Evolutionary conservation across 208 protist species (phyloP), one percentile per base, ranked within the genome.

Genomic region (Trypanosoma melophagium): DNA sequence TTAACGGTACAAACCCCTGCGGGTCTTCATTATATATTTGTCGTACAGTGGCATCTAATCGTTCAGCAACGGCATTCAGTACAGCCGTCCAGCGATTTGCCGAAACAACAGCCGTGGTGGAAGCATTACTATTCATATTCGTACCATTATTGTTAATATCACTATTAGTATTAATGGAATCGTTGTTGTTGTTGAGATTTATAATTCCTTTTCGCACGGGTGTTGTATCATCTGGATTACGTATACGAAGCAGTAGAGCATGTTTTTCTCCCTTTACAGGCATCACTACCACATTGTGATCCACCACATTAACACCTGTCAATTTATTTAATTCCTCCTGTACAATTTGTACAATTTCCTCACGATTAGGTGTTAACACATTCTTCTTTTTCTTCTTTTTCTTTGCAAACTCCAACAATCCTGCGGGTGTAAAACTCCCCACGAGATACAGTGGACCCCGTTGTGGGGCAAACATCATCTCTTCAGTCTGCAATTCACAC

Each of bases 231-330:
- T 86, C 81, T 5, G 57, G 62, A 56, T 67, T 64, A 25, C 88
- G 84, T 28, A 91, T 40, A 17, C 88, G 84, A 58, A 94, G 25
- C 12, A 85, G 38, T 8, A 92, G 10, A 7, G 56, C 22, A 28
- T 63, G 28, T 7, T 50, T 52, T 19, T 77, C 63, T 2, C 61
- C 66, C 22, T 60, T 53, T 8, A 70, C 71, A 0, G 85, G 86
- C 89, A 94, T 94, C 8, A 90, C 60, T 5, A 94, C 89, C 14
- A 84, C 49, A 57, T 94, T 83, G 50, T 84, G 79, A 45, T 90
- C 85, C 0, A 74, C 59, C 16, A 86, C 24, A 47, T 74, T 56
- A 7, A 71, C 49, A 24, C 7, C 31, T 3, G 47, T 41, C 12
- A 63, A 16, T 21, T 50, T 42, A 22, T 57, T 56, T 9, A 83